Base-by-base conservation (phyloP, 495 filamentous ascomycete species). In the Hypoxylon intermedium region DNA sequence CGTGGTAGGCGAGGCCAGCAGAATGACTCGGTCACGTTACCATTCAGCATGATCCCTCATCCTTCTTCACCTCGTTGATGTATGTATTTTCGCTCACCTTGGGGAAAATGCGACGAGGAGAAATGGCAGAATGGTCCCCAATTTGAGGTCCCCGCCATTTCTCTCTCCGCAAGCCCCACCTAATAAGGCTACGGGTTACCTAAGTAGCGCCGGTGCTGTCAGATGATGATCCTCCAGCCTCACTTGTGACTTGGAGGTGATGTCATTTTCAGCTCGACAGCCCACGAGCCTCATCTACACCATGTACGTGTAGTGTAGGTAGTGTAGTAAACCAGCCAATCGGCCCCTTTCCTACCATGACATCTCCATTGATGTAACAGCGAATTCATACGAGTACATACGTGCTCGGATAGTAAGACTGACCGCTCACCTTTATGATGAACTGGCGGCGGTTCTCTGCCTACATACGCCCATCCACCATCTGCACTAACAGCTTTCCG, bases 261-360 rank as follows among this genome's bases (percentile, higher is more conserved):
- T 65, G 62, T 65, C 62, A 65, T 65, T 42, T 58, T 60, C 62
- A 60, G 62, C 62, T 65, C 50, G 7, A 47, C 31, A 59, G 26
- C 23, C 28, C 21, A 37, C 47, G 30, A 50, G 49, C 31, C 43
- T 48, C 31, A 15, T 7, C n/a, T n/a, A 19, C 48, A 31, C n/a
- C 6, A 31, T 26, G 30, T 20, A 13, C 15, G 33, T 11, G 11
- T 36, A 4, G 26, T 2, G 3, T 9, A 38, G 9, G 36, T 18
- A 19, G 36, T 12, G 1, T 38, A 13, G n/a, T 3, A 20, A n/a
- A 5, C 36, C 28, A 63, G n/a, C 53, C 60, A 63, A 63, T 58
- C 53, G 47, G 53, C 13, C 47, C 24, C 13, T 28, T 26, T 52
- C 60, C 42, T 16, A 30, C 40, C 33, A 18, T n/a, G n/a, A n/a